Base-by-base conservation (phyloP, 352 stramenopile genomes). In the Phytophthora quininea region DNA sequence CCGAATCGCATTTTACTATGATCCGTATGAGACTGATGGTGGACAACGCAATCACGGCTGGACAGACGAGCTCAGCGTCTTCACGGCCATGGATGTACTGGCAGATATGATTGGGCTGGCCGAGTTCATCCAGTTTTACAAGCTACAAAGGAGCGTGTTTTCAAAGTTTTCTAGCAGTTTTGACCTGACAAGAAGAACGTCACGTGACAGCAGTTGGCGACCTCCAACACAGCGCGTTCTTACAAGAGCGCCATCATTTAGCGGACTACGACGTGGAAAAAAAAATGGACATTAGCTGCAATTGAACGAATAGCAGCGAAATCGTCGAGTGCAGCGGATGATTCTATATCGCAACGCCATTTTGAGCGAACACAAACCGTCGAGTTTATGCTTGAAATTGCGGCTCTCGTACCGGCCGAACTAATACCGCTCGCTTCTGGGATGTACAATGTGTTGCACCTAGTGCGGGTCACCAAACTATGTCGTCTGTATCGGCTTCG, bases 381-480 rank as follows among this genome's bases (percentile, higher is more conserved):
- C 0, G 60, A 86, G 51, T 64, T 93, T 3, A n/a, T 64, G 10
- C 55, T 93, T 1, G 84, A 93, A 63, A 43, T 84, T 6, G 45
- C 81, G 2, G 78, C 86, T 2, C 8, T 93, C 0, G 0, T 89
- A 7, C 86, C 86, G 0, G 42, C 90, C 5, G 86, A 93, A 35
- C 3, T 92, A 1, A 54, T 92, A 3, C 72, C 59, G 5, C 68
- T 86, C 19, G 63, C 66, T 6, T 65, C 69, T 1, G 49, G 64
- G 1, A 57, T 73, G 32, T 84, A 75, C 56, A 93, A 93, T 43
- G 40, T 71, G 6, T 58, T 93, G 0, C 86, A 95, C 48, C 27
- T 93, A 4, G 68, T 84, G 15, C 81, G 86, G 0, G 24, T 91
- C 19, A 76, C 73, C 2, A 95, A 95, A 50, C 51, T 95, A 0